Percentiles rank a stretch among this genome's conserved stretches.
phyloP scores from a whole-genome alignment of 2,329 filamentous ascomycete species.

The Hymenoscyphus salicellus region DNA sequence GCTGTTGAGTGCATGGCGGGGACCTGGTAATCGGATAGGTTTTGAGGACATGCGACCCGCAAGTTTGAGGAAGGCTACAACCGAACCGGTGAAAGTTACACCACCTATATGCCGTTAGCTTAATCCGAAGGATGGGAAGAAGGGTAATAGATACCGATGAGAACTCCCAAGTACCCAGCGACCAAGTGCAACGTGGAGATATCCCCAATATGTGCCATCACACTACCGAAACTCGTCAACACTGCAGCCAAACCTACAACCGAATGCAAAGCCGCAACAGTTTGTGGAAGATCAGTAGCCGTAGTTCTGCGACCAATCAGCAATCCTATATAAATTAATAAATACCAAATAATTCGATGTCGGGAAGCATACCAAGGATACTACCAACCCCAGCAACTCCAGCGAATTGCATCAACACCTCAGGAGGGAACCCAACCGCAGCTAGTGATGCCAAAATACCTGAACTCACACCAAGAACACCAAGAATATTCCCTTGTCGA shows the following conservation, averaged over 20 bases:
- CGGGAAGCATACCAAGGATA: conserved; percentile 50
- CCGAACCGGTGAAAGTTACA: conserved; percentile 85
- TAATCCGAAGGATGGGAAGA: not conserved
- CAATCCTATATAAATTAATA: conserved; percentile 46
- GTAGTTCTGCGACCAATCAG: conserved; percentile 84
- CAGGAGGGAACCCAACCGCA: conserved; percentile 75
- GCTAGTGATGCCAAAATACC: conserved; percentile 80
- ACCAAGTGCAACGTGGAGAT: conserved; percentile 78
- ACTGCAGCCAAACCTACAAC: conserved; percentile 88
- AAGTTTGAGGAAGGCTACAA: conserved; percentile 86
- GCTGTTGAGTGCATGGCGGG: conserved; percentile 71
- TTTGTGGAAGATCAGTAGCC: conserved; percentile 83
- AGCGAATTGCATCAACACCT: conserved; percentile 78
- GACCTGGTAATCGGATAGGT: conserved; percentile 67
- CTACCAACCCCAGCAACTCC: conserved; percentile 70
- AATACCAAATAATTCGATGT: too few relatives aligned
- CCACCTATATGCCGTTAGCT: conserved; percentile 47
- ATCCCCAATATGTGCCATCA: conserved; percentile 69
- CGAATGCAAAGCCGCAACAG: conserved; percentile 82
- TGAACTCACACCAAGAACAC: conserved; percentile 78
- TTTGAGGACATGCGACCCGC: conserved; percentile 78
- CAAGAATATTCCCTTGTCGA: conserved; percentile 79
- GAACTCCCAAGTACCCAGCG: conserved; percentile 78
- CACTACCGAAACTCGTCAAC: conserved; percentile 81
- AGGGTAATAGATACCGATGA: conserved; percentile 57